These are phyloP conservation scores for Metarhizium rileyi DNA, from an alignment of 2,329 filamentous ascomycete species.

Conservation along the genomic window DNA sequence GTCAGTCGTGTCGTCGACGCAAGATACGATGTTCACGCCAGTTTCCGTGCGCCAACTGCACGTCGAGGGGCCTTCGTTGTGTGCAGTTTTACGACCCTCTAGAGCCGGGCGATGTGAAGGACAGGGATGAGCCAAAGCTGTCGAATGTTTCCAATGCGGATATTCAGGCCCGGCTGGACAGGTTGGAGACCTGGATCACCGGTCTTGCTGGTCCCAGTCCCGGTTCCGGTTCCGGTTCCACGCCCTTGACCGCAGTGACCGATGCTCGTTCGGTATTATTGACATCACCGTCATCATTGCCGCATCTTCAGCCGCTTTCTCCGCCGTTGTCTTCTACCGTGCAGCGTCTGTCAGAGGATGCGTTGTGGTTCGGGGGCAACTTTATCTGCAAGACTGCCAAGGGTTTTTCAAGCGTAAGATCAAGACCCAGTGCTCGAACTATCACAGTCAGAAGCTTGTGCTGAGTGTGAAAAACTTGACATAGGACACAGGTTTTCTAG, in stretches of 20 bases:
- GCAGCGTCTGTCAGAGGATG: slow-evolving; percentile 1
- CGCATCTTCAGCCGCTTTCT: background rate
- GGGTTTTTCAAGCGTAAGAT: slow-evolving; percentile 1
- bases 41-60: slow-evolving; percentile 24
- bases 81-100: slow-evolving; percentile 5
- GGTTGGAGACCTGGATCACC: slow-evolving; percentile 1
- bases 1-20: slow-evolving; percentile 21
- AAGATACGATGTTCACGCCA: slow-evolving; percentile 23
- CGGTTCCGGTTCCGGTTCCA: background rate
- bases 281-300: background rate
- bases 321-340: background rate
- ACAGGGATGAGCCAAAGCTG: background rate
- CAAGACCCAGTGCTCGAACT: background rate
- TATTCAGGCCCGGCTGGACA: slow-evolving; percentile 2
- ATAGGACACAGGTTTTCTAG: slow-evolving; percentile 1
- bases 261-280: background rate
- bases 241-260: background rate
- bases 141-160: background rate
- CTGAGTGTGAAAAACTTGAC: background rate
- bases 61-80: slow-evolving; percentile 20
- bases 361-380: slow-evolving; percentile 1
- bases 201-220: background rate
- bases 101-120: background rate
- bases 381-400: background rate
- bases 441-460: background rate